Evolutionary conservation across 2,329 filamentous ascomycete species (phyloP).

Genomic region (Monosporascus cannonballus): DNA sequence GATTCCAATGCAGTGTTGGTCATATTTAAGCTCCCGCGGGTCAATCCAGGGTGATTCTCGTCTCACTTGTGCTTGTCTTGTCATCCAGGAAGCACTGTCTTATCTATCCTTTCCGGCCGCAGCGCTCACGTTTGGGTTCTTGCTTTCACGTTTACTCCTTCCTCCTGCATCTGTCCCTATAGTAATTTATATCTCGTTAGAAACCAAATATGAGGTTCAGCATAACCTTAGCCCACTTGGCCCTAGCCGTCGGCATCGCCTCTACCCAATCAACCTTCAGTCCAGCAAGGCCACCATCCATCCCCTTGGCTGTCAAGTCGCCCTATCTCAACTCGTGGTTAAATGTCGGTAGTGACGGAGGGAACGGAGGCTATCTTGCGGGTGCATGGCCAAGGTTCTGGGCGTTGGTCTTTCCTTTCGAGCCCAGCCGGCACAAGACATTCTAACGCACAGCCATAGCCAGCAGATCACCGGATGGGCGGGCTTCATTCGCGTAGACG

Average conservation of each 20-base stretch:
- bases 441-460: conserved; percentile 27
- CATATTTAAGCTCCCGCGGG: background rate
- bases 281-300: conserved; percentile 59
- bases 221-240: conserved; percentile 18
- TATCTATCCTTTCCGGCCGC: background rate
- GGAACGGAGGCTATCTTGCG: conserved; percentile 60
- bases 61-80: background rate
- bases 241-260: conserved; percentile 21
- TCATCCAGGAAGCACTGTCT: background rate
- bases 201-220: conserved; percentile 20
- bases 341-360: conserved; percentile 52
- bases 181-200: no score
- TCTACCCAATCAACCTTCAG: conserved; percentile 48
- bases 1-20: background rate
- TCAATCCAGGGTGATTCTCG: background rate
- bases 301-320: conserved; percentile 67
- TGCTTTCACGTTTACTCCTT: background rate
- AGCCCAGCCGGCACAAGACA: background rate
- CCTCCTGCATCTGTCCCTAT: background rate
- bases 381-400: conserved; percentile 66
- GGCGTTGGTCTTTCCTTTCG: conserved; percentile 40
- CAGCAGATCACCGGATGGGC: conserved; percentile 58
- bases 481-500: conserved; percentile 65
- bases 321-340: conserved; percentile 72
- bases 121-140: background rate